Base-by-base conservation (phyloP, 2,329 filamentous ascomycete genomes). In the Rhynchosporium secalis region DNA sequence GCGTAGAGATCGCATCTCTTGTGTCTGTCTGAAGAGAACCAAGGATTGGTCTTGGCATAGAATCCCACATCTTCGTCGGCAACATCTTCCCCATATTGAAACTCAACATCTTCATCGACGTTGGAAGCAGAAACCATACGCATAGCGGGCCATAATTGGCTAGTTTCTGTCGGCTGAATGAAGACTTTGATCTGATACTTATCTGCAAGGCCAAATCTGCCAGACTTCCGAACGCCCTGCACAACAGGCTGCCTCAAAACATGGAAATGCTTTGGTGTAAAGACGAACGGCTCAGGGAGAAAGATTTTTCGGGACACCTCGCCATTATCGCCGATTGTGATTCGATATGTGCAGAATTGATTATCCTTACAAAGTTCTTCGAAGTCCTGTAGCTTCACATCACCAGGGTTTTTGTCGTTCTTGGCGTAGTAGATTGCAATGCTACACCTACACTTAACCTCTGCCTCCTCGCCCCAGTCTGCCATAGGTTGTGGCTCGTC, bases 141-240 rank as follows among this genome's bases (percentile, higher is more conserved):
- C 10, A 73, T 38, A 38, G 66, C 67, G n/a, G 69, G 68, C 71
- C 71, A 73, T 28, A 62, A 33, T 55, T 56, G 57, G 41, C 67
- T 62, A 13, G 28, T 52, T 12, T 63, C 62, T 3, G 55, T 48
- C 12, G 62, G 59, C 26, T 68, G 60, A 4, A 71, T 33, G 1
- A 46, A 58, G 36, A 72, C 52, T 31, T 65, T 60, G 29, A 70
- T 13, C 3, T 51, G 61, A 33, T 70, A 71, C 12, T 62, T 63
- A n/a, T 70, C 68, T 6, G 68, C 68, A 45, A 70, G 63, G 15
- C 52, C 68, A 47, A 60, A 65, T 5, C 45, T 51, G 6, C 54
- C 31, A 5, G 40, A 55, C 29, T 49, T 29, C 33, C 56, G n/a
- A 12, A 56, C 61, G 46, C 40, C 62, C 46, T 65, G 59, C 12